Evolutionary conservation across 2,329 filamentous ascomycete species (phyloP), one percentile per base, ranked within the genome.

Genomic region (Fonsecaea nubica): DNA sequence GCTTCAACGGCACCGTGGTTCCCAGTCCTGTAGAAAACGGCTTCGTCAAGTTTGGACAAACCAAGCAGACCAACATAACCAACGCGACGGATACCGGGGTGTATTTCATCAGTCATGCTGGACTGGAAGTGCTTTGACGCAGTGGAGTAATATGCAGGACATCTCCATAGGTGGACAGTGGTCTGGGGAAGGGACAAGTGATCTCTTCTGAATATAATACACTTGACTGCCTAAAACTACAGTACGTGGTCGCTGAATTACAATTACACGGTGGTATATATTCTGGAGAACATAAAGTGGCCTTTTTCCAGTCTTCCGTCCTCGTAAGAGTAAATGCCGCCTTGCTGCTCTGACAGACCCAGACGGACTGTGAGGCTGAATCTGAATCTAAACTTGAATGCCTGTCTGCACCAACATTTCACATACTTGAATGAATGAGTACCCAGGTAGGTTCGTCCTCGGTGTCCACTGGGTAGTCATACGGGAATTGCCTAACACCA

Each of bases 21-120:
- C 80, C 80, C 18, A 83, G 82, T 2, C 70, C 81, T 1, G 84
- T 84, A 0, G 84, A 75, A 67, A 76, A 76, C 52, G 79, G 78
- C 3, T 76, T 69, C 35, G 60, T 80, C 54, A 77, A 77, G 72
- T 67, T 71, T 53, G 77, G 78, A 0, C 63, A 73, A 40, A 69
- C 74, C 1, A 68, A 73, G 65, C 72, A 75, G 63, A 76, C 76
- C 10, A 77, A 79, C 63, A 54, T 76, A 25, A 75, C 76, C 25
- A 73, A 77, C 50, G 71, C 75, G 66, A 80, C 78, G 2, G 72
- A 73, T 53, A 78, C 76, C 12, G 77, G 76, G 0, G 32, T 67
- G 59, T 77, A 74, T 55, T 73, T 65, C 74, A 77, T 70, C 73
- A 76, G 30, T 69, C 52, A 70, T 38, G 58, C 69, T 3, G 33